A percentile compares a stretch with the other conserved stretches of the same genome.
Conservation (phyloP, 257 asterid species). For the Solanum phureja region DNA sequence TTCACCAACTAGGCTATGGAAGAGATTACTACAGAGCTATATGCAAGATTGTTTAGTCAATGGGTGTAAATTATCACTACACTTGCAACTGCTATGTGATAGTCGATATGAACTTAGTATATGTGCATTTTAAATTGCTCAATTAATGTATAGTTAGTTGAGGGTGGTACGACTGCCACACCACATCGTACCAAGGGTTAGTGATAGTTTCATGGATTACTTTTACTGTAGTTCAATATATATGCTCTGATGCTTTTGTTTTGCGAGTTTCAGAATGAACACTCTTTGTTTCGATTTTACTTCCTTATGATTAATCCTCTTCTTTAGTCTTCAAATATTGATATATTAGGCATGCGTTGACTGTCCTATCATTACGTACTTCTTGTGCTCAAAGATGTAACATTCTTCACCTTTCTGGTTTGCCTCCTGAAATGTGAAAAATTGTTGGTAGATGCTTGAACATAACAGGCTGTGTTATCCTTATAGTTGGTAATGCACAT, state of each 20-base stretch:
- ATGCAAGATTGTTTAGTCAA: neutral
- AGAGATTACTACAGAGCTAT: neutral
- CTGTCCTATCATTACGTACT: neutral
- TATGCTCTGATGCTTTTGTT: neutral
- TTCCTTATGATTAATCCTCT: neutral
- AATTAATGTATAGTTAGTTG: neutral
- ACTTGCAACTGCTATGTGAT: neutral
- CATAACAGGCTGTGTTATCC: neutral
- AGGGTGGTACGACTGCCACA: neutral
- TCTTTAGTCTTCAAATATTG: neutral
- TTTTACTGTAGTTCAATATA: neutral
- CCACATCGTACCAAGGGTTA: neutral
- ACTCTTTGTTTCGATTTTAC: neutral
- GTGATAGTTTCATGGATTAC: neutral
- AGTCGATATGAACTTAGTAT: neutral
- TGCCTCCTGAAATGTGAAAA: neutral
- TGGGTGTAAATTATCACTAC: neutral
- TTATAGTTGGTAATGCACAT: neutral
- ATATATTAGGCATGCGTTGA: neutral
- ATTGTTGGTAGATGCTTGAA: neutral
- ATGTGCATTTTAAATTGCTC: neutral
- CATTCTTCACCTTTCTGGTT: neutral
- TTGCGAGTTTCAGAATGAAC: neutral
- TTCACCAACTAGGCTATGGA: neutral
- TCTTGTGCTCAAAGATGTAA: neutral